phyloP scores from a whole-genome alignment of 768 basidiomycete species.

The Phlebiopsis flavidoalba region DNA sequence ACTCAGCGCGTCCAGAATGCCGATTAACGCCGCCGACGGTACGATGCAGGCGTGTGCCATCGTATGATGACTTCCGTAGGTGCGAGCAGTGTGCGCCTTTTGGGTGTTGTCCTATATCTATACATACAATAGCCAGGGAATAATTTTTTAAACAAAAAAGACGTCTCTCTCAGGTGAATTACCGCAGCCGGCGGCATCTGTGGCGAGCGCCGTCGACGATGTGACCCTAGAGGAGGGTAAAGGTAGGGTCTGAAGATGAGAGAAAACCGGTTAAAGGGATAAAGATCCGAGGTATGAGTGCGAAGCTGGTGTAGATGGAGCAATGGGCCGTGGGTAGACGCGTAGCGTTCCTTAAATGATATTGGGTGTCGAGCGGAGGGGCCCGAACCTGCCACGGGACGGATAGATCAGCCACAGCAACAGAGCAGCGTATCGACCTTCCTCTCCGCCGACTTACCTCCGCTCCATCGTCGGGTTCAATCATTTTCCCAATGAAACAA shows the following conservation, averaged over 20 bases:
- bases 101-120: no score
- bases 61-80: no score
- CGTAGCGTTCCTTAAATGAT: slow-evolving; percentile 89
- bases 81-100: no score
- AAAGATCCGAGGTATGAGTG: slow-evolving; percentile 90
- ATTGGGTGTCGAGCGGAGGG: slow-evolving; percentile 71
- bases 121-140: no score
- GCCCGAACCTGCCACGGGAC: slow-evolving; percentile 61
- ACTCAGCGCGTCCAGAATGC: no score
- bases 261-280: slow-evolving; percentile 90
- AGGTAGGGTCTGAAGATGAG: slow-evolving; percentile 92
- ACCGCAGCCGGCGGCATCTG: no score
- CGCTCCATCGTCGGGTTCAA: slow-evolving; percentile 79
- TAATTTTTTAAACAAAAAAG: no score
- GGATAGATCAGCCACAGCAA: background rate
- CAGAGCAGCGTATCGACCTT: no score
- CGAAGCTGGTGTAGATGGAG: slow-evolving; percentile 88
- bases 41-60: no score
- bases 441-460: slow-evolving; percentile 41
- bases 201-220: slow-evolving; percentile 90
- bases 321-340: slow-evolving; percentile 88
- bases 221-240: slow-evolving; percentile 83
- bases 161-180: no score
- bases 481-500: slow-evolving; percentile 79
- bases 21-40: no score